These are phyloP conservation scores for Alternaria triticimaculans DNA, from an alignment of 2,329 filamentous ascomycete genomes.

Conservation along the genomic window DNA sequence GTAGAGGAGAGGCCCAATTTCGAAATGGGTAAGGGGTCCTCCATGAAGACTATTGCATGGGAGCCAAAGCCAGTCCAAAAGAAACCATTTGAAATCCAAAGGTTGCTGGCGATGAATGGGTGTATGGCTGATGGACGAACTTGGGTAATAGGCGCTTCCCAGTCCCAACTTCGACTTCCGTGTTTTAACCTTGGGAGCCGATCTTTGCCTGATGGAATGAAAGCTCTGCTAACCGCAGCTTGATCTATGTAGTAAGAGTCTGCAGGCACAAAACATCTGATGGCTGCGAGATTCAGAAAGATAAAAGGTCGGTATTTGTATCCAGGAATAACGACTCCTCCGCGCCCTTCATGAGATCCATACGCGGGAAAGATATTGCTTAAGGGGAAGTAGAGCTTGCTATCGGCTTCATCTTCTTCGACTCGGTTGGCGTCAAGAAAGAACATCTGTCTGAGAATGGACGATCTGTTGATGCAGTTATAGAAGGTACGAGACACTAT, in stretches of 20 bases:
- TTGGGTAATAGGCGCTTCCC: not conserved
- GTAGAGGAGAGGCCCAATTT: not conserved
- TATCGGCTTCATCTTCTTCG: not conserved
- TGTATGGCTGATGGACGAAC: not conserved
- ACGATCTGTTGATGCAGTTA: not conserved
- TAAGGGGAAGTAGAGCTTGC: not conserved
- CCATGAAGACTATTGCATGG: not conserved
- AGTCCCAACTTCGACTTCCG: not conserved
- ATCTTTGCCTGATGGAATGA: not conserved
- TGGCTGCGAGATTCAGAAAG: not conserved
- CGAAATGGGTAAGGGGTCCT: not conserved
- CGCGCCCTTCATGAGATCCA: not conserved
- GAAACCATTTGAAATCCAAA: not conserved
- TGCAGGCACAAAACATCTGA: not conserved
- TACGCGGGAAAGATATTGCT: not conserved
- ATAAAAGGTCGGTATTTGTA: not conserved
- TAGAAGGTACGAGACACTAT: not conserved
- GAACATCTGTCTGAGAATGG: not conserved
- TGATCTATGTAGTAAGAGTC: not conserved
- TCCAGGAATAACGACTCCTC: not conserved
- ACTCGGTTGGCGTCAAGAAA: not conserved
- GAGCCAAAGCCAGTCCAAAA: not conserved
- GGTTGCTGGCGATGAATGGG: not conserved
- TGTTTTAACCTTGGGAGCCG: not conserved
- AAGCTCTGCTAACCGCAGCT: not conserved